Evolutionary conservation across 1,139 yeast species (phyloP).

Genomic region (Sugiyamaella grinbergsii): DNA sequence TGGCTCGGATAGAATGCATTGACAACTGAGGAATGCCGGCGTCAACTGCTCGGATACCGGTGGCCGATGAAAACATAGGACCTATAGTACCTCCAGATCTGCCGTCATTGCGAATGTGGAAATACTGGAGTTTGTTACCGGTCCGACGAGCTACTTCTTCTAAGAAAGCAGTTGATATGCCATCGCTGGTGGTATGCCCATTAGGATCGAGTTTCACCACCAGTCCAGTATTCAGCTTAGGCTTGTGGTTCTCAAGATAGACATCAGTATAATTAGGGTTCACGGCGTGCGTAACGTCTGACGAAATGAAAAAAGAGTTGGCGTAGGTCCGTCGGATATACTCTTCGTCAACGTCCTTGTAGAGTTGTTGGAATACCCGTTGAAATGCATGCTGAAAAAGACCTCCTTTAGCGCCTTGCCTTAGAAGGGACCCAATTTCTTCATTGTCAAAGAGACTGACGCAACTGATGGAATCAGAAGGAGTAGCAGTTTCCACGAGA

Average conservation of each 20-base stretch:
- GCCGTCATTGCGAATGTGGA: constrained; percentile 61
- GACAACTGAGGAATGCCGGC: constrained; percentile 76
- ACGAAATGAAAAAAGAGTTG: constrained; percentile 80
- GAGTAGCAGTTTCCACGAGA: constrained; percentile 41
- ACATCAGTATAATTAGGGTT: constrained; percentile 78
- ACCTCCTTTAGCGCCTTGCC: constrained; percentile 92
- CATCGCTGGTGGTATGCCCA: constrained; percentile 71
- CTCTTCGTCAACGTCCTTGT: constrained; percentile 53
- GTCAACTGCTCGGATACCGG: constrained; percentile 78
- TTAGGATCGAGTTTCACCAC: constrained; percentile 67
- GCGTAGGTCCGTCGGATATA: constrained; percentile 41
- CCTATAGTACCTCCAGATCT: constrained; percentile 84
- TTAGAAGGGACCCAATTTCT: constrained; percentile 84
- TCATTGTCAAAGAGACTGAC: constrained; percentile 89
- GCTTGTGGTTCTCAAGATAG: constrained; percentile 66
- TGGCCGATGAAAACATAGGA: constrained; percentile 59
- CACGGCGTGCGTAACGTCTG: constrained; percentile 93
- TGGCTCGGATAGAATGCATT: constrained; percentile 81
- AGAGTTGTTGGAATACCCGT: constrained; percentile 57
- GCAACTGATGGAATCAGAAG: constrained; percentile 63
- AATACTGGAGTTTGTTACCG: constrained; percentile 58
- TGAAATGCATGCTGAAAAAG: constrained; percentile 75
- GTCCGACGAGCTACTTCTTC: constrained; percentile 59
- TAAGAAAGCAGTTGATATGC: constrained; percentile 59
- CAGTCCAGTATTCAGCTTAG: constrained; percentile 72